phyloP scores from a whole-genome alignment of 192 early-diverging fungal species.

The Backusella morwellensis region DNA sequence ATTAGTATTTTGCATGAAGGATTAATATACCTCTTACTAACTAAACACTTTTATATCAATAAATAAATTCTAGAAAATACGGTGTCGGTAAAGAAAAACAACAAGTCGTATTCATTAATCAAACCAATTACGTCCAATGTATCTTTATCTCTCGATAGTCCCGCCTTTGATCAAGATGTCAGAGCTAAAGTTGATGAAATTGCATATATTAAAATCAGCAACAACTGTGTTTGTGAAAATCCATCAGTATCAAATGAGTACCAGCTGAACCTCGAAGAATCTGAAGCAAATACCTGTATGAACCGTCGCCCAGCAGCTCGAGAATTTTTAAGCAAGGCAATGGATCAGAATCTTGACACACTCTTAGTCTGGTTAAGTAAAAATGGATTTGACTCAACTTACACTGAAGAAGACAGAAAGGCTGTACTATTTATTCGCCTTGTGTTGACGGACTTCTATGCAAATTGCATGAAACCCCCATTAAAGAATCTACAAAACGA shows the following conservation, averaged over 20 bases:
- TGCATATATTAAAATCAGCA: not conserved
- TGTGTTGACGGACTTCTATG: not conserved
- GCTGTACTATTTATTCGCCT: not conserved
- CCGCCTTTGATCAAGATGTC: not conserved
- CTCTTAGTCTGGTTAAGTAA: not conserved
- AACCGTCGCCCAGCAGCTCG: not conserved
- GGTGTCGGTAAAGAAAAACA: not conserved
- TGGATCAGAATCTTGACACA: not conserved
- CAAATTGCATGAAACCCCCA: not conserved
- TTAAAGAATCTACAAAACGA: not conserved
- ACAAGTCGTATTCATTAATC: not conserved
- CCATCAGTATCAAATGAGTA: not conserved
- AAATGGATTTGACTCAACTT: not conserved
- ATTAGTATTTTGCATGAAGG: not conserved
- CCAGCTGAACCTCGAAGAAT: not conserved
- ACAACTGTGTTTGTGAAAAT: not conserved
- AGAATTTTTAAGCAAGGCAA: not conserved
- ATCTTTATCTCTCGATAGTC: not conserved
- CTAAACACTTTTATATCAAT: not conserved
- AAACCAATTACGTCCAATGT: not conserved
- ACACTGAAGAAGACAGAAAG: not conserved
- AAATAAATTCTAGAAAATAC: not conserved
- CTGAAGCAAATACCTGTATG: not conserved
- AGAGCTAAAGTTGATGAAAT: not conserved
- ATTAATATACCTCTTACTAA: not conserved